Percentiles rank a stretch among this genome's conserved stretches.
These are phyloP conservation scores for Pyricularia grisea DNA, from an alignment of 2,329 filamentous ascomycete species.

Conservation along the genomic window DNA sequence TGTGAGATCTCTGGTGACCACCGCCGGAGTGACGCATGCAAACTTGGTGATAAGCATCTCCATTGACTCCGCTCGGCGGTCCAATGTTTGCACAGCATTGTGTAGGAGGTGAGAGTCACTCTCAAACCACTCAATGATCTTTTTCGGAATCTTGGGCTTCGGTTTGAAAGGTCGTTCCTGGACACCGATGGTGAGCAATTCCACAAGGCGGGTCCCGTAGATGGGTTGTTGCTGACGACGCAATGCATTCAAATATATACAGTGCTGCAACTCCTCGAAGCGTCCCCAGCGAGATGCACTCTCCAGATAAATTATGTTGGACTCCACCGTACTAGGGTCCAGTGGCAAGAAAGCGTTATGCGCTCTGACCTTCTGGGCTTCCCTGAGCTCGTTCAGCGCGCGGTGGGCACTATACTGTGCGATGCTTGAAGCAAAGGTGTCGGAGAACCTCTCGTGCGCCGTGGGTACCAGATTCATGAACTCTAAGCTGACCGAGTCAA, in stretches of 20 bases:
- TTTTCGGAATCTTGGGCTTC: slow-evolving; percentile 49
- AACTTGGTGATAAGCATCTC: slow-evolving; percentile 77
- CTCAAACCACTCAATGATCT: slow-evolving; percentile 66
- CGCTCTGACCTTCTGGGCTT: slow-evolving; percentile 56
- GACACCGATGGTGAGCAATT: slow-evolving; percentile 58
- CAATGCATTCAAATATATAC: slow-evolving; percentile 70
- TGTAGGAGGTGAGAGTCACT: slow-evolving; percentile 55
- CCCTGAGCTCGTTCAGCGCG: slow-evolving; percentile 59
- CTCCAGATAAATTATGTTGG: slow-evolving; percentile 64
- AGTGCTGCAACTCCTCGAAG: slow-evolving; percentile 72
- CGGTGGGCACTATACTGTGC: slow-evolving; percentile 62
- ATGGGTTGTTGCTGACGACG: slow-evolving; percentile 73
- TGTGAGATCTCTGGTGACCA: slow-evolving; percentile 70
- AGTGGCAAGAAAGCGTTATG: slow-evolving; percentile 45
- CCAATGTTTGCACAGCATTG: slow-evolving; percentile 63
- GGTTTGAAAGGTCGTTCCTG: slow-evolving; percentile 49
- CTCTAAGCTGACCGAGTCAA: slow-evolving; percentile 58
- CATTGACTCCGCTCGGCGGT: slow-evolving; percentile 62
- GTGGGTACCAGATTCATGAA: slow-evolving; percentile 75
- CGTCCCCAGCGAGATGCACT: slow-evolving; percentile 58
- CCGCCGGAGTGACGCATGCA: slow-evolving; percentile 83
- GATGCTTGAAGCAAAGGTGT: slow-evolving; percentile 40
- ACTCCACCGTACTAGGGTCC: slow-evolving; percentile 58
- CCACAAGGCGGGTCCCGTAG: slow-evolving; percentile 72
- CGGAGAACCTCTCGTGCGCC: slow-evolving; percentile 61